Base-by-base conservation (phyloP, 306 rosid genomes). In the Sindora glabra region DNA sequence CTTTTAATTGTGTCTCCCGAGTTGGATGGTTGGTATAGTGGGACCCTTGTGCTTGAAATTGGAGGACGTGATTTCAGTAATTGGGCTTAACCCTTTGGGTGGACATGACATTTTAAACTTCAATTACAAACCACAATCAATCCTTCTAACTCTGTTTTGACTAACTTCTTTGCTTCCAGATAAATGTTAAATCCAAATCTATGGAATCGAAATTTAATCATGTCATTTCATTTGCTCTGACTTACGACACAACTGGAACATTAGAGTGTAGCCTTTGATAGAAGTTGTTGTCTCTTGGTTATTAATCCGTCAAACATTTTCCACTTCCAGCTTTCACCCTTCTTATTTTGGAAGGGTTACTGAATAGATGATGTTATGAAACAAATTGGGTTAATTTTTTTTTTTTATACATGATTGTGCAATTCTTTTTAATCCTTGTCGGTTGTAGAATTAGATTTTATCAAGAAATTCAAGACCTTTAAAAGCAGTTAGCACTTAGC, bases 1-100 rank as follows among this genome's bases (percentile, higher is more conserved):
- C 29, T 45, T 39, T 75, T 46, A 64, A 38, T 68, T 55, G 57
- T 48, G 47, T 68, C 22, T 53, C 44, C 50, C 29, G 23, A 42
- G 34, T 52, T 51, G n/a, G n/a, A n/a, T n/a, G n/a, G n/a, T n/a
- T n/a, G 64, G 51, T 46, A 49, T 29, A 53, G 16, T 46, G 66
- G 68, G 57, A 37, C 65, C 67, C 69, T 34, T 62, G 25, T 70
- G 48, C 64, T 71, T 67, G 57, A 71, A 72, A 27, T 37, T n/a
- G 42, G 65, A 59, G 45, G 26, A 66, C 64, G 70, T 47, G 33
- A n/a, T 41, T 49, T 63, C 64, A 42, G 22, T 38, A 25, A 27
- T 16, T 34, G 44, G 62, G 9, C 7, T 5, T 9, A 36, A n/a
- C 3, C 41, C 12, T 9, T 6, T 71, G 26, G 60, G 24, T 67